Base-by-base conservation (phyloP, 805 yeast genomes). In the Ogataea wickerhamii region DNA sequence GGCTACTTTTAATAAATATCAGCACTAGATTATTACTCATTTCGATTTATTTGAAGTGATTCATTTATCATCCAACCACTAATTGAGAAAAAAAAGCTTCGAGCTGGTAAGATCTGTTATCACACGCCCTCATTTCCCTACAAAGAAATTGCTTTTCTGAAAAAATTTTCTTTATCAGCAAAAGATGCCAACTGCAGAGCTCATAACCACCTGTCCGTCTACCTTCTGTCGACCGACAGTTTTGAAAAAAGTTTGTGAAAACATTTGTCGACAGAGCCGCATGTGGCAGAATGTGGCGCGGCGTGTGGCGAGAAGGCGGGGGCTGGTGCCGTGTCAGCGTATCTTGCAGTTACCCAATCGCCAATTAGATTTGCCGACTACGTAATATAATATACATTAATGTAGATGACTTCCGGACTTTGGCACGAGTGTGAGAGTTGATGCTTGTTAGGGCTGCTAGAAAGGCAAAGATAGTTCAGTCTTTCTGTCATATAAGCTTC, bases 11-110 rank as follows among this genome's bases (percentile, higher is more conserved):
- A n/a, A n/a, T n/a, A n/a, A n/a, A n/a, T n/a, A n/a, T n/a, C n/a
- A n/a, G n/a, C n/a, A n/a, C n/a, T n/a, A n/a, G n/a, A n/a, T n/a
- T n/a, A n/a, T n/a, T n/a, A n/a, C n/a, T n/a, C n/a, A n/a, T n/a
- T n/a, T n/a, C n/a, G n/a, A n/a, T n/a, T n/a, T n/a, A n/a, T n/a
- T n/a, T n/a, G n/a, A n/a, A n/a, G n/a, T 26, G 29, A 26, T 26
- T 26, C 29, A 26, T 26, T 13, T 26, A 26, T 26, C 29, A 26
- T 26, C 29, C 17, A 26, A 14, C 29, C 11, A 26, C 17, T 14
- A 26, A 12, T 8, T 12, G 25, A 14, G 16, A 26, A 7, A 14
- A 26, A 26, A 26, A 26, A 26, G 25, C 12, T 26, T 26, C n/a
- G 29, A 12, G 29, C 16, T 13, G n/a, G 16, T 14, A 26, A 26